phyloP scores from a whole-genome alignment of 192 early-diverging fungal species.

The Nowakowskiella sp. region DNA sequence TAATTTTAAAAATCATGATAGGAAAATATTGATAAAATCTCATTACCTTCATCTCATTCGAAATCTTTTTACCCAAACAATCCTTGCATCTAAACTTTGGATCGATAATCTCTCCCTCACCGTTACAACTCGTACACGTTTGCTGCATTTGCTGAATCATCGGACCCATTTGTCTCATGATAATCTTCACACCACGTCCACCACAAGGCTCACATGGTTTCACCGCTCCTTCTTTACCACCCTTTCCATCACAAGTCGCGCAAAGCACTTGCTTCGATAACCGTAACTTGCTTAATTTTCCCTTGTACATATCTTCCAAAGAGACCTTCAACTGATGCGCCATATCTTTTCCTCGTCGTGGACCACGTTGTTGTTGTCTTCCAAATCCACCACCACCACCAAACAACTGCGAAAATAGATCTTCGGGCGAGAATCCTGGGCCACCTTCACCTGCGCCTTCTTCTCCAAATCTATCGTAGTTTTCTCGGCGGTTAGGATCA shows the following conservation, averaged over 20 bases:
- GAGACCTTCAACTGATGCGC: conserved; percentile 76
- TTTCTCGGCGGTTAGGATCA: conserved; percentile 77
- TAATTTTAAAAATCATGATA: neutral
- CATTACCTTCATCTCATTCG: conserved; percentile 77
- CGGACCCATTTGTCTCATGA: conserved; percentile 92
- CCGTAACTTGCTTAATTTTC: conserved; percentile 91
- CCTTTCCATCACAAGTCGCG: conserved; percentile 82
- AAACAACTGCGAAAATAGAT: conserved; percentile 96
- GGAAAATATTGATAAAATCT: conserved; percentile 7
- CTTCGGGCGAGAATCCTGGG: conserved; percentile 73
- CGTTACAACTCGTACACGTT: conserved; percentile 83
- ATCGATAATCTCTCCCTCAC: conserved; percentile 84
- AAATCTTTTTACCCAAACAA: conserved; percentile 86
- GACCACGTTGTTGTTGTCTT: conserved; percentile 58
- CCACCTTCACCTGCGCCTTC: conserved; percentile 71
- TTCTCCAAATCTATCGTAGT: conserved; percentile 94
- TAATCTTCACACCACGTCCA: conserved; percentile 84
- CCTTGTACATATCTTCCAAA: conserved; percentile 79
- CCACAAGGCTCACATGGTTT: conserved; percentile 74
- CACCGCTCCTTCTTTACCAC: conserved; percentile 89
- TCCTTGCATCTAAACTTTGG: conserved; percentile 83
- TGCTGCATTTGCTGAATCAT: conserved; percentile 99
- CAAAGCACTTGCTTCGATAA: conserved; percentile 93
- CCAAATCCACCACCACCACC: conserved; percentile 65
- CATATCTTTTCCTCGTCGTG: conserved; percentile 95